Base-by-base conservation (phyloP, 805 yeast genomes). In the Ogataea henricii region DNA sequence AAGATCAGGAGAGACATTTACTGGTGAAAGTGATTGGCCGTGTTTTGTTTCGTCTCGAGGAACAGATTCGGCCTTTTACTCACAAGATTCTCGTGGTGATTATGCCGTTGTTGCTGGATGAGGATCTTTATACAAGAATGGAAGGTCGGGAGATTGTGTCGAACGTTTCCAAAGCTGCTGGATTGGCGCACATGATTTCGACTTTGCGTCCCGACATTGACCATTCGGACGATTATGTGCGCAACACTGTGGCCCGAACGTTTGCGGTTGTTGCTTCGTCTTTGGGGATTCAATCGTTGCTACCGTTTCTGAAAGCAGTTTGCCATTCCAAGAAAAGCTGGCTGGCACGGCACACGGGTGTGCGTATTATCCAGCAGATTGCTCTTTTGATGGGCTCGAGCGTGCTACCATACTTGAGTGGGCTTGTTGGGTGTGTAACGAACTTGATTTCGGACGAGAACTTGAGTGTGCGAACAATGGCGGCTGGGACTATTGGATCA, bases 321-420 rank as follows among this genome's bases (percentile, higher is more conserved):
- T 82, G 92, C 51, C 75, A 77, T 51, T 83, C 95, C 2, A 82
- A 81, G 57, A 85, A 85, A 60, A 79, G 85, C 45, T 85, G 94
- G 92, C 78, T 78, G 53, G 89, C 95, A 0, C 78, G 95, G 36
- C 92, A 87, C 54, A 87, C 96, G 0, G 97, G 96, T 50, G 75
- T 82, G 20, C 81, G 82, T 59, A 79, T 82, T 7, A 74, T 92
- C 8, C 96, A 87, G 60, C 94, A 88, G 54, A 73, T 89, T 36
- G 85, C 95, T 5, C 64, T 79, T 1, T 59, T 83, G 12, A 63
- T 82, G 57, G 96, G 96, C 0, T 77, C 83, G 21, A 85, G 88
- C 1, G 74, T 90, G 0, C 66, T 92, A 34, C 97, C 97, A 0
- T 82, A 85, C 57, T 66, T 91, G 45, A 71, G 78, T 22, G 83